Evolutionary conservation across 116 monocot genomes (phyloP), one percentile per base, ranked within the genome.

Genomic region (Thalassia testudinum): DNA sequence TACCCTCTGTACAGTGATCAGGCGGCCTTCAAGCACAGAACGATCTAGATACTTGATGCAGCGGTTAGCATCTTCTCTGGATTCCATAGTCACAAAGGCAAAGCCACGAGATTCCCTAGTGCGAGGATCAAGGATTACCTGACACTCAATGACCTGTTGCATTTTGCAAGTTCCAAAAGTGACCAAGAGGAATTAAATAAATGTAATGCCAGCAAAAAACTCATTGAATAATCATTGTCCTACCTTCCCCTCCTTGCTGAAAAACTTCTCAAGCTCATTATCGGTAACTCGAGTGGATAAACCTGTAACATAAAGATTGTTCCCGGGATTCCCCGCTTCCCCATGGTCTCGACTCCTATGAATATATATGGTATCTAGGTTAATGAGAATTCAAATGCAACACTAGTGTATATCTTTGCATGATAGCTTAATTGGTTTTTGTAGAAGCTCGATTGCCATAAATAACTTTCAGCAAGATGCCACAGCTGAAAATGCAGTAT

Each of bases 71-170:
- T 78, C 85, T 17, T 85, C 73, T n/a, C 66, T 48, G 21, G 81
- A 62, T 27, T 73, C 81, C 85, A 91, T 91, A 13, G 78, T 85
- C 13, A 91, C 82, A 69, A 85, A 91, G 13, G 62, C 85, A 78
- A 91, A 91, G 17, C 85, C 85, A 78, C 91, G 81, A 50, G 91
- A 85, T 66, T 81, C 91, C 37, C 58, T 91, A 43, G 91, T 71
- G 21, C 72, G 81, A 48, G 91, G 91, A 66, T 91, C 91, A 29
- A 63, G 15, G 15, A 91, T 81, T 16, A 91, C 74, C 34, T 91
- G 59, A 47, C 91, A 91, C 54, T 76, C 78, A 26, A 45, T 21
- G 28, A 85, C 85, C 91, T 82, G 58, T 51, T 68, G 51, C n/a
- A 34, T 3, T 5, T 34, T 34, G 30, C 10, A 34, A 34, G 10